A percentile compares a stretch with the other conserved stretches of the same genome.
Evolutionary conservation across 2,329 filamentous ascomycete genomes (phyloP).

Genomic region (Aplosporella prunicola): DNA sequence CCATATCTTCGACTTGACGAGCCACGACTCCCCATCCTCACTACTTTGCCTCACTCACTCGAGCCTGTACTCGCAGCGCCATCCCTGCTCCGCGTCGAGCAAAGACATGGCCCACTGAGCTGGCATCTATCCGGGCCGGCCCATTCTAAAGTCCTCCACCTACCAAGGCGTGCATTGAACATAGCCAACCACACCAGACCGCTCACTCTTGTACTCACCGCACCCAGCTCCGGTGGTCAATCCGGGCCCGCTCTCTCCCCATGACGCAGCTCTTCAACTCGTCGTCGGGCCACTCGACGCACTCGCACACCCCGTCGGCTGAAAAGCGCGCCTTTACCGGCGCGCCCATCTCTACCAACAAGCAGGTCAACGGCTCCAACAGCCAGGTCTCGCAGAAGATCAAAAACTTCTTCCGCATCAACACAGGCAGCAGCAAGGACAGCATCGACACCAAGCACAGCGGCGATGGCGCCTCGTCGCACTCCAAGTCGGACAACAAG

Average conservation of each 20-base stretch:
- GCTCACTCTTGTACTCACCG: background rate
- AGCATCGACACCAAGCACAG: slow-evolving; percentile 28
- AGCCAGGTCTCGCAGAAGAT: slow-evolving; percentile 53
- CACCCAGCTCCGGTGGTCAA: background rate
- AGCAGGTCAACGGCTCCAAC: slow-evolving; percentile 39
- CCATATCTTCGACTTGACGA: too few species aligned
- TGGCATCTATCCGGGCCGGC: slow-evolving; percentile 14
- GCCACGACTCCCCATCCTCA: too few species aligned
- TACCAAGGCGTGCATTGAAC: slow-evolving; percentile 11
- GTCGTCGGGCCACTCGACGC: slow-evolving; percentile 26
- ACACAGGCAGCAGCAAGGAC: slow-evolving; percentile 42
- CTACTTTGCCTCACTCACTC: too few species aligned
- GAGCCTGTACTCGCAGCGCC: too few species aligned
- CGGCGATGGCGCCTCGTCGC: slow-evolving; percentile 34
- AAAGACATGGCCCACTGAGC: slow-evolving; percentile 26
- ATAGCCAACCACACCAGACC: background rate
- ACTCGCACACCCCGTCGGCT: slow-evolving; percentile 23
- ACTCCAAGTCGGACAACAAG: slow-evolving; percentile 52
- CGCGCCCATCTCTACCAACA: slow-evolving; percentile 36
- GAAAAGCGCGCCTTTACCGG: slow-evolving; percentile 43
- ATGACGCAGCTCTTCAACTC: slow-evolving; percentile 38
- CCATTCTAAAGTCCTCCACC: slow-evolving; percentile 16
- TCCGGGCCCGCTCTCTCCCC: slow-evolving; percentile 10
- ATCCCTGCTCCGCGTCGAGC: too few species aligned
- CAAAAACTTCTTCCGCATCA: slow-evolving; percentile 62